Evolutionary conservation across 202 grass and related monocot species (phyloP).

Genomic region (Dendrocalamus latiflorus): DNA sequence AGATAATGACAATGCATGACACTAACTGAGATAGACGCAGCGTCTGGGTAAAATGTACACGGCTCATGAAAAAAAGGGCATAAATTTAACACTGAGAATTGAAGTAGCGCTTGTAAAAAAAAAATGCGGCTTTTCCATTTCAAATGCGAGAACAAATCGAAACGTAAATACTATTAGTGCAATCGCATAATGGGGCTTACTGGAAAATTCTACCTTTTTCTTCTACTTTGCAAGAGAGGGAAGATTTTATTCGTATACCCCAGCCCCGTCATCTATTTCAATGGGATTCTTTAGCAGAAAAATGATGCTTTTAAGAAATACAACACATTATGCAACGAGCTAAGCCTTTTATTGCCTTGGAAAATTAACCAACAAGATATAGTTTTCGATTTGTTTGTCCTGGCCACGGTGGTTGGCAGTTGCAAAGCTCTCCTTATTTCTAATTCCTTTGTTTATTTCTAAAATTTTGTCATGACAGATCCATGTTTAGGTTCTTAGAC

Average conservation of each 20-base stretch:
- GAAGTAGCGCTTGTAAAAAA: not conserved
- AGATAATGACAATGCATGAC: not conserved
- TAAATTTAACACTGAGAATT: not conserved
- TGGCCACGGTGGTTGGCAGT: not conserved
- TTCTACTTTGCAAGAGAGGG: not conserved
- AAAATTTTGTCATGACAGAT: not conserved
- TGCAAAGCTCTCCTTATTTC: conserved; percentile 5
- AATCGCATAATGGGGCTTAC: not conserved
- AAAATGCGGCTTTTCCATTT: not conserved
- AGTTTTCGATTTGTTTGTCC: not conserved
- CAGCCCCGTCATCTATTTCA: not conserved
- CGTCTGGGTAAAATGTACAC: not conserved
- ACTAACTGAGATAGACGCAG: not conserved
- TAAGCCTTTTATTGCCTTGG: not conserved
- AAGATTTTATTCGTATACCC: not conserved
- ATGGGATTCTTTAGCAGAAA: not conserved
- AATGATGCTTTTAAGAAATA: not conserved
- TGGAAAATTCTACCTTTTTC: not conserved
- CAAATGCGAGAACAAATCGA: not conserved
- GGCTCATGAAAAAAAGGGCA: not conserved
- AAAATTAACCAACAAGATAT: not conserved
- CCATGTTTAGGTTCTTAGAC: not conserved
- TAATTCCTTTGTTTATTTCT: not conserved
- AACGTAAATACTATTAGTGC: not conserved
- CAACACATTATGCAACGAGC: not conserved